These are phyloP conservation scores for Bryum argenteum DNA, from an alignment of 225 moss, liverwort and hornwort genomes.

Conservation along the genomic window DNA sequence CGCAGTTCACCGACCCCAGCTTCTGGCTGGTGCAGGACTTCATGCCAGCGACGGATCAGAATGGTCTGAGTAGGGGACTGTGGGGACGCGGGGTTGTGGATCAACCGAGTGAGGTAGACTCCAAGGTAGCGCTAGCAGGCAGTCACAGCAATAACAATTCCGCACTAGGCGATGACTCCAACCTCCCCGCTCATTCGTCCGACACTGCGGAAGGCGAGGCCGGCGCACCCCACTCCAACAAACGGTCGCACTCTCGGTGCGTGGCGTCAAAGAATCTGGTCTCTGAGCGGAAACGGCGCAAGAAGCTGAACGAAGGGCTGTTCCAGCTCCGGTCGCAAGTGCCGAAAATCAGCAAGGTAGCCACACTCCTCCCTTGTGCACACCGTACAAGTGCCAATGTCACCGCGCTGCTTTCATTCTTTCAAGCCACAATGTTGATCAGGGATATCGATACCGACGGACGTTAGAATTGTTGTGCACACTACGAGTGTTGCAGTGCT, in stretches of 20 bases:
- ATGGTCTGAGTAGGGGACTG: neutral
- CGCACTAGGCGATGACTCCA: conserved; percentile 10
- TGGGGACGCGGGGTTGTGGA: conserved; percentile 31
- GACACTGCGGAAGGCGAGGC: conserved; percentile 35
- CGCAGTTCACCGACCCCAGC: conserved; percentile 38
- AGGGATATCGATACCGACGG: too few relatives aligned
- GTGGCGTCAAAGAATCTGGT: conserved; percentile 65
- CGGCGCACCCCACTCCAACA: neutral
- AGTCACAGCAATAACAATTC: neutral
- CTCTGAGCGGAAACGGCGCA: conserved; percentile 66
- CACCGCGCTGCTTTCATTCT: neutral
- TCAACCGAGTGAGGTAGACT: conserved; percentile 21
- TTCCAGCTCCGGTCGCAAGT: conserved; percentile 60
- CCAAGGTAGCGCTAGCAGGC: neutral
- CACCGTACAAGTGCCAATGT: neutral
- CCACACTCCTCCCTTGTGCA: neutral
- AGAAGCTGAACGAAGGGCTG: conserved; percentile 69
- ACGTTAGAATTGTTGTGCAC: too few relatives aligned
- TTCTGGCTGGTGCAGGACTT: conserved; percentile 53
- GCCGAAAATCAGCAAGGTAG: conserved; percentile 70
- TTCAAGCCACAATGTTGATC: too few relatives aligned
- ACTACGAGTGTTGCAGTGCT: too few relatives aligned
- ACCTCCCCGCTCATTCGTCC: conserved; percentile 31
- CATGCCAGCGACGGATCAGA: neutral
- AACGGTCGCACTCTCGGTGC: conserved; percentile 39